These are phyloP conservation scores for Tolypocladium guangdongense DNA, from an alignment of 2,329 filamentous ascomycete species.

Conservation along the genomic window DNA sequence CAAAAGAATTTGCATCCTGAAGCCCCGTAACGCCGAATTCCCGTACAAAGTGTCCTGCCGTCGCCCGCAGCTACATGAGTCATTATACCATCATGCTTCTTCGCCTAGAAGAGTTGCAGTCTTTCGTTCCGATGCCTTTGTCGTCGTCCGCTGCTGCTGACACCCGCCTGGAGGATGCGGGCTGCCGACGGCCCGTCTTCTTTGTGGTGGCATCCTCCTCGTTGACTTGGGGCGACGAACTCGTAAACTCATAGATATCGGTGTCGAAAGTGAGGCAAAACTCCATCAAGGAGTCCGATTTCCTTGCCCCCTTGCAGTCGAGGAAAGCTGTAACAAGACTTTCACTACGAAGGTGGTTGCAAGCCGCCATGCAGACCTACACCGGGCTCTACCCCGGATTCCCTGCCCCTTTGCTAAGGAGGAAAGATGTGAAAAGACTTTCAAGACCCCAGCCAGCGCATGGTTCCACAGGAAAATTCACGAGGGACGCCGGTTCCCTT, in stretches of 20 bases:
- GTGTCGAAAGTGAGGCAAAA: too few relatives aligned
- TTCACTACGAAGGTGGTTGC: too few relatives aligned
- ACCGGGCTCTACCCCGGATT: too few relatives aligned
- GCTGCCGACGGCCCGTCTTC: constrained; percentile 18
- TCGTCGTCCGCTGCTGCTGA: constrained; percentile 28
- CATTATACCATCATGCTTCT: constrained; percentile 51
- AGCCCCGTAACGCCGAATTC: constrained; percentile 10
- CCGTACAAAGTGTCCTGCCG: constrained; percentile 11
- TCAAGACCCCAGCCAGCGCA: too few relatives aligned
- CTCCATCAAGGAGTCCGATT: too few relatives aligned
- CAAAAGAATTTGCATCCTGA: constrained; percentile 12
- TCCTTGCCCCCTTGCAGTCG: too few relatives aligned
- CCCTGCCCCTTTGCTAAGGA: too few relatives aligned
- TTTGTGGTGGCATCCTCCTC: constrained; percentile 16
- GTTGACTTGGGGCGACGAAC: constrained; percentile 30
- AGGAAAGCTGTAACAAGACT: too few relatives aligned
- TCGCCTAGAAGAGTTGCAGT: constrained; percentile 30
- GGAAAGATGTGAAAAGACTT: too few relatives aligned
- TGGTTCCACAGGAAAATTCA: too few relatives aligned
- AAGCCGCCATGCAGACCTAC: too few relatives aligned
- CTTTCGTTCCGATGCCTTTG: constrained; percentile 15
- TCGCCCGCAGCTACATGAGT: constrained; percentile 22
- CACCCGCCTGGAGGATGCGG: constrained; percentile 24
- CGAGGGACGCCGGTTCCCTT: too few relatives aligned
- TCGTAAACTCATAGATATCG: constrained; percentile 46